phyloP scores from a whole-genome alignment of 2,329 filamentous ascomycete genomes.

The Blastomyces silverae region DNA sequence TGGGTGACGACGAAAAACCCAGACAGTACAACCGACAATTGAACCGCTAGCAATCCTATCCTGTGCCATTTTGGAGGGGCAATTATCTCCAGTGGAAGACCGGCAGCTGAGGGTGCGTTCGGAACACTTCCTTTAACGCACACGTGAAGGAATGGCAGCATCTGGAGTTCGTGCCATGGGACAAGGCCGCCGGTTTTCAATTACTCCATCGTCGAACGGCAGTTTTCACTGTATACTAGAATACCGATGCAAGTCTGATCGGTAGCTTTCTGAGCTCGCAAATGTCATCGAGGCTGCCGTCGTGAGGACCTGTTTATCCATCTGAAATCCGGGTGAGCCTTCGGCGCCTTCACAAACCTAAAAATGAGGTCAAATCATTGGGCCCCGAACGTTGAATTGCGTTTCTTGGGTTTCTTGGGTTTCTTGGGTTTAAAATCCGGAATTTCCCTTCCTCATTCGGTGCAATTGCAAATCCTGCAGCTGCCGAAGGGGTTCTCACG shows the following conservation, averaged over 20 bases:
- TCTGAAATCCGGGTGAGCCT: slow-evolving; percentile 27
- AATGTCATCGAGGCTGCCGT: slow-evolving; percentile 33
- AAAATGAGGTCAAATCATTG: slow-evolving; percentile 39
- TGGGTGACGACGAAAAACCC: slow-evolving; percentile 63
- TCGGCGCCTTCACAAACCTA: slow-evolving; percentile 27
- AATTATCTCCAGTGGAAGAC: slow-evolving; percentile 65
- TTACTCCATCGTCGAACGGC: slow-evolving; percentile 47
- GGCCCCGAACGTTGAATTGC: slow-evolving; percentile 55
- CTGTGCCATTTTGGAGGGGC: slow-evolving; percentile 49
- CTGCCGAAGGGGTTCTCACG: too few relatives aligned
- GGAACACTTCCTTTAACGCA: slow-evolving; percentile 69
- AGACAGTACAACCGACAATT: slow-evolving; percentile 66
- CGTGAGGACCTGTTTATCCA: slow-evolving; percentile 26
- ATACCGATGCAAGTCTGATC: slow-evolving; percentile 65
- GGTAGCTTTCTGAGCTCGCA: slow-evolving; percentile 75
- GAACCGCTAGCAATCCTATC: slow-evolving; percentile 57
- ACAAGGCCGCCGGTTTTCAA: slow-evolving; percentile 51
- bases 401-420: too few relatives aligned
- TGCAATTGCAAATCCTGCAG: too few relatives aligned
- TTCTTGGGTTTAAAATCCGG: too few relatives aligned
- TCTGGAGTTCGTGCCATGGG: slow-evolving; percentile 62
- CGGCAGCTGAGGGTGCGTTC: slow-evolving; percentile 64
- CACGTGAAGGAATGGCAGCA: slow-evolving; percentile 68
- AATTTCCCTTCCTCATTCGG: too few relatives aligned
- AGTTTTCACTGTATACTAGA: slow-evolving; percentile 65